Conservation (phyloP, 208 protist species). For the Leishmania aethiopica region DNA sequence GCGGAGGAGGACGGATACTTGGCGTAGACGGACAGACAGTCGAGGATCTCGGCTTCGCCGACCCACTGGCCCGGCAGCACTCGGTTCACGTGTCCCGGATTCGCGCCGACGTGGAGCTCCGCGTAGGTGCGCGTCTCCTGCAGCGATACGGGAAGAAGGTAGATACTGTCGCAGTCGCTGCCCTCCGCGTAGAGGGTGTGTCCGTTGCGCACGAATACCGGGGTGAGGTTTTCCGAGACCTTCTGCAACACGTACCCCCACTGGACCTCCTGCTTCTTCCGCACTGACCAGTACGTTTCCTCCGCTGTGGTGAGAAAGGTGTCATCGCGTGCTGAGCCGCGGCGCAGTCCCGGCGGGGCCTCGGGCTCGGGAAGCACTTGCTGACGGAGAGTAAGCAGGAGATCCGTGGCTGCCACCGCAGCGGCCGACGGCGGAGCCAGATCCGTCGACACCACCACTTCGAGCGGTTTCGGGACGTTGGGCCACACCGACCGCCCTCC, state of each 20-base stretch:
- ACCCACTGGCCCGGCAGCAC: slow-evolving; percentile 42
- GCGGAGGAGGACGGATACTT: neutral
- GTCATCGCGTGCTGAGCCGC: slow-evolving; percentile 3
- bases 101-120: neutral
- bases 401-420: slow-evolving; percentile 10
- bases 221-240: slow-evolving; percentile 24
- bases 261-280: slow-evolving; percentile 35
- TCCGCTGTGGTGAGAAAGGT: slow-evolving; percentile 45
- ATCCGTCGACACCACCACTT: neutral
- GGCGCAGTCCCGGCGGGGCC: slow-evolving; percentile 16
- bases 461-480: slow-evolving; percentile 22
- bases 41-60: slow-evolving; percentile 45
- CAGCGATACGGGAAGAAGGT: slow-evolving; percentile 33
- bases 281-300: slow-evolving; percentile 37
- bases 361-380: slow-evolving; percentile 31
- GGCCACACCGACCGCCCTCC: slow-evolving; percentile 25
- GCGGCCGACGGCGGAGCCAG: neutral
- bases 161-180: slow-evolving; percentile 25
- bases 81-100: slow-evolving; percentile 1
- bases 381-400: slow-evolving; percentile 31
- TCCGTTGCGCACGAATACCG: slow-evolving; percentile 2
- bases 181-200: slow-evolving; percentile 32
- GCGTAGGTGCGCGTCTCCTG: slow-evolving; percentile 9
- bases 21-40: slow-evolving; percentile 22
- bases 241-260: slow-evolving; percentile 37